Conservation (phyloP, 176 grass and related monocot species). For the Coix lacrymajobi region DNA sequence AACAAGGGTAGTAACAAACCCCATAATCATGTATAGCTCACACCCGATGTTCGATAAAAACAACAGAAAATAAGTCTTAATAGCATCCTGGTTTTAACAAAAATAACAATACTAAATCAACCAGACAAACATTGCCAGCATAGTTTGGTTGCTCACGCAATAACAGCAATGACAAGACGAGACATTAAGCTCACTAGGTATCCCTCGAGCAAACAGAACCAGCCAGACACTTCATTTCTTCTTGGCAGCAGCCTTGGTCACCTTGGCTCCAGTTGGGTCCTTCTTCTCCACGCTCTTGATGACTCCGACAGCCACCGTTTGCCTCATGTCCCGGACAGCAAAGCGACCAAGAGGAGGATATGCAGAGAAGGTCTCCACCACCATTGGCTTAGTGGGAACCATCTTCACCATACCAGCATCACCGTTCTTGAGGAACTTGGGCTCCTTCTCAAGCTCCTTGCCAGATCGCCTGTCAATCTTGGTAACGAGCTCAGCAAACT, state of each 20-base stretch:
- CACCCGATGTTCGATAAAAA: too few species aligned
- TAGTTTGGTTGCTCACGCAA: too few species aligned
- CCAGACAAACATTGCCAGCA: too few species aligned
- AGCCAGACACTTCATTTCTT: slow-evolving; percentile 57
- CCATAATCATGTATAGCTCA: too few species aligned
- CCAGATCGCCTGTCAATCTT: slow-evolving; percentile 87
- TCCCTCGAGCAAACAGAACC: neutral
- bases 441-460: slow-evolving; percentile 86
- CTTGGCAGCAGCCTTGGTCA: slow-evolving; percentile 86
- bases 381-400: slow-evolving; percentile 96
- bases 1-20: too few species aligned
- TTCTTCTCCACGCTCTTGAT: slow-evolving; percentile 87
- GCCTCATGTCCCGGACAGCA: slow-evolving; percentile 73
- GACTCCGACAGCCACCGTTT: slow-evolving; percentile 78
- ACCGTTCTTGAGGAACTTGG: slow-evolving; percentile 90
- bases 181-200: neutral
- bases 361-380: slow-evolving; percentile 65
- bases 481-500: slow-evolving; percentile 73
- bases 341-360: slow-evolving; percentile 87
- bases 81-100: too few species aligned
- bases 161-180: too few species aligned
- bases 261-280: slow-evolving; percentile 69
- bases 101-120: too few species aligned
- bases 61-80: too few species aligned
- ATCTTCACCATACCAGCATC: slow-evolving; percentile 91